Conservation (phyloP, 768 basidiomycete species). For the Gymnopilus junonius region DNA sequence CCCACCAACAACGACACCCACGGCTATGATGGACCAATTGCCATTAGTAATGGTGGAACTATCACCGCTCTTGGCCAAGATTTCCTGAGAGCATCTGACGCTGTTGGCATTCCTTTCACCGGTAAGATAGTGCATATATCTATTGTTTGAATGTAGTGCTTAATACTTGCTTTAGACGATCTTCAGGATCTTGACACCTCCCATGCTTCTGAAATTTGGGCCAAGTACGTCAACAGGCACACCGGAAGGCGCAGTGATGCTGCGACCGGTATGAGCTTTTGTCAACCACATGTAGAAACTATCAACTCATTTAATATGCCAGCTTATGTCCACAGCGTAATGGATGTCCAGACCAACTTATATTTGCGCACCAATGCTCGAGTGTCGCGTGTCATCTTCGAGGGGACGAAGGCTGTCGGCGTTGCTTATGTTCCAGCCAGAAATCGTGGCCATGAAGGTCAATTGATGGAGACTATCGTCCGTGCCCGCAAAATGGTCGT, state of each 20-base stretch:
- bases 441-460: constrained; percentile 56
- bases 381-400: constrained; percentile 74
- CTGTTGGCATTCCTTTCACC: constrained; percentile 66
- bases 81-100: constrained; percentile 66
- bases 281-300: neutral
- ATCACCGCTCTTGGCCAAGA: constrained; percentile 69
- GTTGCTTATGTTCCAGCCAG: constrained; percentile 70
- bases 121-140: constrained; percentile 39
- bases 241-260: constrained; percentile 76
- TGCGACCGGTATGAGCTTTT: constrained; percentile 53
- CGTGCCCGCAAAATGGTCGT: constrained; percentile 71
- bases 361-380: constrained; percentile 68
- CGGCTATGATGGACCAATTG: constrained; percentile 76
- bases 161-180: constrained; percentile 50
- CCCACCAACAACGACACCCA: constrained; percentile 68
- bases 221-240: constrained; percentile 77
- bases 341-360: constrained; percentile 70
- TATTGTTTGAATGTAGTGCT: neutral
- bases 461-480: constrained; percentile 65
- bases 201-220: constrained; percentile 74
- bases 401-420: constrained; percentile 72
- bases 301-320: neutral
- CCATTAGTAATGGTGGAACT: constrained; percentile 71
- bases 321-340: constrained; percentile 75
- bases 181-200: constrained; percentile 67